A percentile compares a stretch with the other conserved stretches of the same genome.
These are phyloP conservation scores for Dictyostelium discoideum DNA, from an alignment of 78 protist genomes.

Conservation along the genomic window DNA sequence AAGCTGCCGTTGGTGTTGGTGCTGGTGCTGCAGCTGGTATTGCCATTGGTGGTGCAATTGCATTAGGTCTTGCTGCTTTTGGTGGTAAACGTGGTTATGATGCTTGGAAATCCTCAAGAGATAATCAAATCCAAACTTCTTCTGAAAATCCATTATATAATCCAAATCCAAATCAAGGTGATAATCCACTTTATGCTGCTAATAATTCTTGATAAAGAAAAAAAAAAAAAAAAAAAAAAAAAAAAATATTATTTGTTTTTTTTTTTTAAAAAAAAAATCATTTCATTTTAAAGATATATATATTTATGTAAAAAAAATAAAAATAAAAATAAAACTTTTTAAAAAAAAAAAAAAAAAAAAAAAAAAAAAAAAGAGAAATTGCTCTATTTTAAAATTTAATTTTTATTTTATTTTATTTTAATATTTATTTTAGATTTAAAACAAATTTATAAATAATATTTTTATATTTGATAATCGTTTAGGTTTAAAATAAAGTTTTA, in stretches of 20 bases:
- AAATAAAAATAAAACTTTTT: background rate
- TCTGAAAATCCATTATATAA: slow-evolving; percentile 53
- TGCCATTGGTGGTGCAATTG: slow-evolving; percentile 68
- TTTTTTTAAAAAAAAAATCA: background rate
- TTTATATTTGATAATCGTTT: too few species aligned
- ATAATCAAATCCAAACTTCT: slow-evolving; percentile 20
- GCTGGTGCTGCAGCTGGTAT: slow-evolving; percentile 75
- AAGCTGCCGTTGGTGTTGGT: slow-evolving; percentile 60
- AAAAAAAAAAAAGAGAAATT: background rate
- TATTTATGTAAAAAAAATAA: background rate
- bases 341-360: too few species aligned
- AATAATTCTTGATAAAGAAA: background rate
- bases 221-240: too few species aligned
- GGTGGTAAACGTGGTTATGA: slow-evolving; percentile 77
- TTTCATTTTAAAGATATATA: background rate
- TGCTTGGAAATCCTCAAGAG: slow-evolving; percentile 46
- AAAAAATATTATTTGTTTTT: background rate
- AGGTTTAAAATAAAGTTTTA: too few species aligned
- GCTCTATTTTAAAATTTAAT: too few species aligned
- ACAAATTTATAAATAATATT: too few species aligned
- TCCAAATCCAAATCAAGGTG: slow-evolving; percentile 48
- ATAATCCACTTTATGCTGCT: slow-evolving; percentile 45
- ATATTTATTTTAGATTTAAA: too few species aligned
- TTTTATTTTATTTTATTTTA: too few species aligned
- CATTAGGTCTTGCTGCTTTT: slow-evolving; percentile 40